Conservation (phyloP, 139 green algal species). For the Closterium sp. region DNA sequence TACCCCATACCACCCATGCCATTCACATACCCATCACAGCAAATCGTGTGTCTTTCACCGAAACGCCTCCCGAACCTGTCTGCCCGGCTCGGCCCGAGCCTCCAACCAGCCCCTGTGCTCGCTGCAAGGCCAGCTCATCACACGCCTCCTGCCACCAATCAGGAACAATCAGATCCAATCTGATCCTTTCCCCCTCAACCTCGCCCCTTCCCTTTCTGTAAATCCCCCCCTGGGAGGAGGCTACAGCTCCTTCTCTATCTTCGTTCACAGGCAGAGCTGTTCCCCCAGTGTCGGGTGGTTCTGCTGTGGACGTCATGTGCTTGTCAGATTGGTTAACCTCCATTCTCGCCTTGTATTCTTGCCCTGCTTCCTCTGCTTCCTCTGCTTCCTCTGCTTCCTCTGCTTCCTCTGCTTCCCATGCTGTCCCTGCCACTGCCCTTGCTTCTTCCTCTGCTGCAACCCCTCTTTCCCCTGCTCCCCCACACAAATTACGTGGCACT, state of each 20-base stretch:
- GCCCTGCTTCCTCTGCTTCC: too few relatives aligned
- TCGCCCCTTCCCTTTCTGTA: background rate
- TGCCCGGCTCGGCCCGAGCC: background rate
- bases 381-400: too few relatives aligned
- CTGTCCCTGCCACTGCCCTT: too few relatives aligned
- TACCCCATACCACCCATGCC: background rate
- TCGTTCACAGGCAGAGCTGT: too few relatives aligned
- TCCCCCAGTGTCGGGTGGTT: too few relatives aligned
- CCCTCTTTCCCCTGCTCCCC: too few relatives aligned
- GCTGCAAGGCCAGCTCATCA: background rate
- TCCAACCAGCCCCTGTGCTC: background rate
- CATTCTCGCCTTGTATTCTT: background rate
- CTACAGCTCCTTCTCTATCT: too few relatives aligned
- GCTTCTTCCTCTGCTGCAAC: too few relatives aligned
- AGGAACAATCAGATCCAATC: background rate
- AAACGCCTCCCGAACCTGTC: background rate
- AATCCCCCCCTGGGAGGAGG: background rate
- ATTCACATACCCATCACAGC: background rate
- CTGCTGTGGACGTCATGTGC: background rate
- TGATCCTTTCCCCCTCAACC: background rate
- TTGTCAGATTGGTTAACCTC: background rate
- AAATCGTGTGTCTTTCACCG: background rate
- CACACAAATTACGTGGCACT: too few relatives aligned
- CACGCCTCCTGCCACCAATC: background rate
- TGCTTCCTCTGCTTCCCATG: too few relatives aligned